Base-by-base conservation (phyloP, 257 asterid species). In the Orobanche coerulescens region DNA sequence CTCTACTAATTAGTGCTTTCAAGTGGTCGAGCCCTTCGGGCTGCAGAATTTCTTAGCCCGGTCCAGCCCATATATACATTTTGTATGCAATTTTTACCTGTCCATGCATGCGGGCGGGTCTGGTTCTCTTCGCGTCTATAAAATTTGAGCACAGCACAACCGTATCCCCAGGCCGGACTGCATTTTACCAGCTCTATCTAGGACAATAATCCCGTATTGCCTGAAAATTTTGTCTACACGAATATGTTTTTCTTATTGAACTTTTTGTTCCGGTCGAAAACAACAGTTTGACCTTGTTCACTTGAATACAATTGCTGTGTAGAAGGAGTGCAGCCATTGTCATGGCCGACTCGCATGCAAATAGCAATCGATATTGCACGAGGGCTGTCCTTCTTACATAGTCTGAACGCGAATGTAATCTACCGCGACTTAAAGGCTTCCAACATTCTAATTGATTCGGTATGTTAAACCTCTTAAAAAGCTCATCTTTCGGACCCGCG, bases 371-470 rank as follows among this genome's bases (percentile, higher is more conserved):
- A 86, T 42, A 78, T 83, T 24, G 92, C 95, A 4, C 71, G 82
- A 60, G 92, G 95, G 4, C 53, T 86, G 33, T 60, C 85, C 13
- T 86, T 79, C 74, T 59, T 86, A 43, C 95, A 86, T 19, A 75
- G 78, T 40, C 61, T 86, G 14, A 73, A 78, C 25, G 75, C 87
- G 68, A 86, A 86, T 53, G 77, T 86, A 13, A 79, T 86, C 66
- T 83, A 79, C 62, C 81, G 92, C 2, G 92, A 86, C 70, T 68
- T 86, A 34, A 86, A 86, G 80, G 86, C 88, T 16, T 77, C 92
- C 42, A 86, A 81, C 63, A 68, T 86, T 10, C 69, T 86, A 16
- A 74, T 86, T 19, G 95, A 86, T 68, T 83, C 95, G 28, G 95
- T 83, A 76, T 53, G 72, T 48, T 56, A 25, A 42, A 40, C 14